Base-by-base conservation (phyloP, 2,329 filamentous ascomycete species). In the Phialemonium atrogriseum region DNA sequence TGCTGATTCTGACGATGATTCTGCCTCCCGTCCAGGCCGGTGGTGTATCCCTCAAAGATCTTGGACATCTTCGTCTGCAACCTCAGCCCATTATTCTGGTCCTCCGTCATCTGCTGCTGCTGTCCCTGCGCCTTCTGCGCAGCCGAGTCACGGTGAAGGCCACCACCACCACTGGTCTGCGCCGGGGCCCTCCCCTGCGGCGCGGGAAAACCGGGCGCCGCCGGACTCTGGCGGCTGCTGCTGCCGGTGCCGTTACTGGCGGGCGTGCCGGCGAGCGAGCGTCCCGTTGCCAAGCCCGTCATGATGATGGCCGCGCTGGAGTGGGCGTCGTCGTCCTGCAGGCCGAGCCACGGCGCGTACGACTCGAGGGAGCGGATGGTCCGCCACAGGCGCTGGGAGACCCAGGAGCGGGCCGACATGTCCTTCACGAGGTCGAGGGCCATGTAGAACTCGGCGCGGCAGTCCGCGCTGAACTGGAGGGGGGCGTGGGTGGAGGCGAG, bases 381-480 rank as follows among this genome's bases (percentile, higher is more conserved):
- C 40, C 73, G 71, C 83, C 83, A 88, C 2, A 88, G 59, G 1
- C 82, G 68, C 43, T 82, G 77, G 5, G 76, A 80, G 3, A 86
- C 77, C 59, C 73, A 84, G 16, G 76, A 82, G 46, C 79, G 77
- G 18, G 73, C 72, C 4, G 77, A 83, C 34, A 88, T 67, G 33
- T 80, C 78, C 39, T 82, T 79, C 23, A 88, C 73, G 4, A 88
- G 62, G 33, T 85, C 80, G 1, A 88, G 68, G 0, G 79, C 81
- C 67, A 82, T 76, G 58, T 86, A 85, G 49, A 88, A 88, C 52
- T 88, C 83, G 26, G 82, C 74, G 12, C 82, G 70, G 41, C 80
- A 85, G 15, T 66, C 56, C 8, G 69, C 62, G 44, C 76, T 81
- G 51, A 87, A 88, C 16, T 77, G 69, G 0, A 80, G 70, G 0